These are phyloP conservation scores for Cryptosporidium bovis DNA, from an alignment of 169 alveolate genomes.

Conservation along the genomic window DNA sequence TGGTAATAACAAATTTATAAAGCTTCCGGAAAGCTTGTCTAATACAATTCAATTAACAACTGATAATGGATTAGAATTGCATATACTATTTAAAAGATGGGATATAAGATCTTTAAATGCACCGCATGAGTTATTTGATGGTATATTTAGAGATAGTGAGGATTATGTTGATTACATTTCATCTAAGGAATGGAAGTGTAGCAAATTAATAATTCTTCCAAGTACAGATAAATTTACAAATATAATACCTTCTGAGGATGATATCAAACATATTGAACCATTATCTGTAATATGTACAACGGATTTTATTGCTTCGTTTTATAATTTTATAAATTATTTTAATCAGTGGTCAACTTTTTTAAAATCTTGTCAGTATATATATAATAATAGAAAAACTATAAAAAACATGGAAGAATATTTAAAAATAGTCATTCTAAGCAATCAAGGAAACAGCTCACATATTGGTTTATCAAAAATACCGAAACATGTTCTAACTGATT, in stretches of 20 bases:
- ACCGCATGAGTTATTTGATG: conserved; percentile 5
- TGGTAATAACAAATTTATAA: conserved; percentile 50
- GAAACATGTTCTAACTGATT: conserved; percentile 3
- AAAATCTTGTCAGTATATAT: conserved; percentile 46
- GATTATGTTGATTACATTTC: conserved; percentile 24
- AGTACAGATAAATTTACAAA: conserved; percentile 10
- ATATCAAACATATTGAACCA: not conserved
- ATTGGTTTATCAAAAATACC: conserved; percentile 30
- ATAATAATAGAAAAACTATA: conserved; percentile 26
- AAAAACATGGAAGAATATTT: conserved; percentile 16
- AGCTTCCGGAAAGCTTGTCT: conserved; percentile 27
- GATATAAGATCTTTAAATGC: conserved; percentile 78
- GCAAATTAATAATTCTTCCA: conserved; percentile 41
- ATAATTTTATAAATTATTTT: conserved; percentile 49
- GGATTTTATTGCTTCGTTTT: conserved; percentile 22
- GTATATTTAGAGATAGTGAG: conserved; percentile 3
- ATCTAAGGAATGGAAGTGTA: conserved; percentile 52
- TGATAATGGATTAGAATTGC: conserved; percentile 78
- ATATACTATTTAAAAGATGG: conserved; percentile 77
- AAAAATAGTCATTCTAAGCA: not conserved
- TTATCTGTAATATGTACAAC: conserved; percentile 31
- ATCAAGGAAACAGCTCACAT: not conserved
- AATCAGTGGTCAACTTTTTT: conserved; percentile 61
- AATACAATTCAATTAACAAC: conserved; percentile 75
- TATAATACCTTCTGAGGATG: conserved; percentile 9